A percentile compares a stretch with the other conserved stretches of the same genome.
phyloP scores from a whole-genome alignment of 768 basidiomycete species.

The Tricholomella constricta region DNA sequence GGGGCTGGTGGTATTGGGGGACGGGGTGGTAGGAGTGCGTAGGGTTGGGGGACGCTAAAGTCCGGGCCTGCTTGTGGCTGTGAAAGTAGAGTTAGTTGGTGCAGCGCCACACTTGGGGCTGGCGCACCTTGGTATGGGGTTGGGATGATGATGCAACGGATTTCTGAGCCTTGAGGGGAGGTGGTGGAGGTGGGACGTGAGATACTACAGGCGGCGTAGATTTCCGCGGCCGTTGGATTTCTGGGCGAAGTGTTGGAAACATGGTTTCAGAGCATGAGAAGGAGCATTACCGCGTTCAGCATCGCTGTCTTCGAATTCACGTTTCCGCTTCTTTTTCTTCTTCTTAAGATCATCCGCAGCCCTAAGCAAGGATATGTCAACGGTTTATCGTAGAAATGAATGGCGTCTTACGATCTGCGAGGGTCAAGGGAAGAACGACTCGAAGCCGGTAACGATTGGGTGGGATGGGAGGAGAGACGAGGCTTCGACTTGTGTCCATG shows the following conservation, averaged over 20 bases:
- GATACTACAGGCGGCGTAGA: conserved; percentile 51
- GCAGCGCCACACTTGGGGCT: not conserved
- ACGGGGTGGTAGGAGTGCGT: conserved; percentile 56
- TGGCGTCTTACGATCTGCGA: conserved; percentile 55
- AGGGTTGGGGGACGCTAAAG: conserved; percentile 55
- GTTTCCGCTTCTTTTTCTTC: conserved; percentile 87
- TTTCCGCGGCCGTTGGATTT: conserved; percentile 57
- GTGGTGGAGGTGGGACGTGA: conserved; percentile 37
- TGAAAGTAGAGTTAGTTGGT: conserved; percentile 5
- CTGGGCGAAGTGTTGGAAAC: conserved; percentile 29
- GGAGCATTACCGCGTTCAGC: conserved; percentile 52
- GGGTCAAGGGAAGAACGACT: conserved; percentile 60
- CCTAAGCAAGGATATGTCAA: conserved; percentile 16
- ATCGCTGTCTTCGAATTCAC: conserved; percentile 73
- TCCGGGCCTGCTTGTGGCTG: conserved; percentile 50
- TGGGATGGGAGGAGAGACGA: conserved; percentile 48
- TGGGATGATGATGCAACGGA: conserved; percentile 42
- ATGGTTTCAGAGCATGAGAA: conserved; percentile 5
- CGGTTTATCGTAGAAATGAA: not conserved
- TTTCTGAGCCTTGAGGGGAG: conserved; percentile 59
- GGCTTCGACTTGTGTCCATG: conserved; percentile 40
- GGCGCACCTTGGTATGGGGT: conserved; percentile 53
- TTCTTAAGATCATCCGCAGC: conserved; percentile 60
- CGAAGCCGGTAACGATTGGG: conserved; percentile 47
- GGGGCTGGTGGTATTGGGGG: conserved; percentile 66